These are phyloP conservation scores for Fremontodendron californicum DNA, from an alignment of 345 rosid genomes.

Conservation along the genomic window DNA sequence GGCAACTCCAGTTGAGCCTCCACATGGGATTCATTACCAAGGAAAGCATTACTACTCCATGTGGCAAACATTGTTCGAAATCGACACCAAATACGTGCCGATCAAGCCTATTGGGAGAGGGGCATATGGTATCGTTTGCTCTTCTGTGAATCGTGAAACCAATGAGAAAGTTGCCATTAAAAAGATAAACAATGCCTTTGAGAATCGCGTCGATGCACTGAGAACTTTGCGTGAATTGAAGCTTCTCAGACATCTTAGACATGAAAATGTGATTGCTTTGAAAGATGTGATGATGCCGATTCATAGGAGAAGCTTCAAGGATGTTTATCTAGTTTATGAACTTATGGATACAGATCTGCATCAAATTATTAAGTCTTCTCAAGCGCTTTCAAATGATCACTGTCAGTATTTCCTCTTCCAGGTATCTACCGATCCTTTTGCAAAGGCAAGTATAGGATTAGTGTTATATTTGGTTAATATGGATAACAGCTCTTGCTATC, in stretches of 20 bases:
- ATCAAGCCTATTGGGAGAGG: conserved; percentile 82
- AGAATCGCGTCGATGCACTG: conserved; percentile 60
- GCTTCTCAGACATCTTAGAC: conserved; percentile 70
- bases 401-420: conserved; percentile 78
- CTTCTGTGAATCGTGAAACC: conserved; percentile 57
- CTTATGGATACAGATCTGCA: conserved; percentile 83
- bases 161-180: conserved; percentile 74
- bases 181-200: conserved; percentile 70
- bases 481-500: background rate
- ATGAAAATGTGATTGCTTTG: conserved; percentile 71
- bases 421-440: conserved; percentile 30
- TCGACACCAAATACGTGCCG: conserved; percentile 73
- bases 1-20: conserved; percentile 88
- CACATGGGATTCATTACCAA: conserved; percentile 43
- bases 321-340: conserved; percentile 81
- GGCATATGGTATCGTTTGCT: conserved; percentile 75
- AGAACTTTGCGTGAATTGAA: conserved; percentile 74
- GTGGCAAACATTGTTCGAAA: conserved; percentile 82
- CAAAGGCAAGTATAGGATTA: background rate
- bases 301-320: conserved; percentile 58
- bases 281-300: conserved; percentile 79
- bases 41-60: conserved; percentile 75
- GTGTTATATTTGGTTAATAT: background rate
- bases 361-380: conserved; percentile 82
- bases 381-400: conserved; percentile 61